Evolutionary conservation across 2,329 filamentous ascomycete species (phyloP).

Genomic region (Pseudocercospora eumusae): DNA sequence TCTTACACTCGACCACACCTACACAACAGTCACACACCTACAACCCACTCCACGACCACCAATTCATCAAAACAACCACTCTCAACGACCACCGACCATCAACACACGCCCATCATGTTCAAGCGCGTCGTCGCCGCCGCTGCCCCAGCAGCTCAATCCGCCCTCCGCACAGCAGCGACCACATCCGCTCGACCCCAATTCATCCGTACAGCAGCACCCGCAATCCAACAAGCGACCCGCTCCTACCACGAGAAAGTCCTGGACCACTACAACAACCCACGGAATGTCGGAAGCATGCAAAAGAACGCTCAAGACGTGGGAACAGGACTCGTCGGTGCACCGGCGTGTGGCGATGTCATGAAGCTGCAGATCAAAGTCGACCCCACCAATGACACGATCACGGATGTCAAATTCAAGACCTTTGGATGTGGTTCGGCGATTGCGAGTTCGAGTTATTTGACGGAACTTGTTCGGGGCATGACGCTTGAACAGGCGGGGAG

Average conservation of each 20-base stretch:
- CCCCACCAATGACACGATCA: slow-evolving; percentile 81
- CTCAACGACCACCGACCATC: background rate
- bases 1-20: background rate
- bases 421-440: slow-evolving; percentile 95
- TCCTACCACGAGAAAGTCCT: slow-evolving; percentile 70
- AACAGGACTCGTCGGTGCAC: slow-evolving; percentile 87
- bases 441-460: slow-evolving; percentile 90
- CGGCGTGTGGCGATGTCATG: slow-evolving; percentile 90
- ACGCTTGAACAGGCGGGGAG: slow-evolving; percentile 88
- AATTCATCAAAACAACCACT: background rate
- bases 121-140: slow-evolving; percentile 57
- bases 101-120: slow-evolving; percentile 52
- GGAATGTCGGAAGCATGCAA: slow-evolving; percentile 76
- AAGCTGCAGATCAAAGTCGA: slow-evolving; percentile 93
- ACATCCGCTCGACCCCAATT: slow-evolving; percentile 50
- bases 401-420: slow-evolving; percentile 97
- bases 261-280: slow-evolving; percentile 78
- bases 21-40: slow-evolving; percentile 11
- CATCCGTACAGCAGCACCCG: slow-evolving; percentile 46
- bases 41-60: slow-evolving; percentile 5
- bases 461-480: slow-evolving; percentile 93
- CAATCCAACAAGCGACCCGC: slow-evolving; percentile 48
- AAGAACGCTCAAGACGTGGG: slow-evolving; percentile 83
- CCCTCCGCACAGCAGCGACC: slow-evolving; percentile 52
- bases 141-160: slow-evolving; percentile 55